A percentile compares a stretch with the other conserved stretches of the same genome.
phyloP scores from a whole-genome alignment of 2,329 filamentous ascomycete species.

The Trichoderma atroviride region DNA sequence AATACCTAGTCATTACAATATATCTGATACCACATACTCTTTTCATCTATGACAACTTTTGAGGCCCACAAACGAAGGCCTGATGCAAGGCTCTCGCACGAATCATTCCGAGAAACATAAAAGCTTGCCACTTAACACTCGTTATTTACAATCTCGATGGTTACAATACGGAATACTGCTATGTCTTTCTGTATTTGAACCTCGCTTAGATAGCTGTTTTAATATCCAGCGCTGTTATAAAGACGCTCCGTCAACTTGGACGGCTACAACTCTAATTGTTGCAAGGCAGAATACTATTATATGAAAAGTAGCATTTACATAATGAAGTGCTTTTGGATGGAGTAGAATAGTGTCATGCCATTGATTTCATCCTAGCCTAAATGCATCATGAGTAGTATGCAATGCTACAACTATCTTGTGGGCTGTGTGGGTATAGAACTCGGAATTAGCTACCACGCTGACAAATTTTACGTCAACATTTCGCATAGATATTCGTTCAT shows the following conservation, averaged over 20 bases:
- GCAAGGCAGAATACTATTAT: not conserved
- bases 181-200: too few relatives aligned
- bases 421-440: not conserved
- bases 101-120: too few relatives aligned
- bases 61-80: too few relatives aligned
- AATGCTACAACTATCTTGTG: not conserved
- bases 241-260: too few relatives aligned
- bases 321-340: not conserved
- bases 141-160: too few relatives aligned
- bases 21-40: not conserved
- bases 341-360: not conserved
- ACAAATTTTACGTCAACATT: not conserved
- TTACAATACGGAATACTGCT: too few relatives aligned
- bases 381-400: not conserved
- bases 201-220: too few relatives aligned
- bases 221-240: too few relatives aligned
- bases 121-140: too few relatives aligned
- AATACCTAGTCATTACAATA: not conserved
- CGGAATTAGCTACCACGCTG: slow-evolving; percentile 1
- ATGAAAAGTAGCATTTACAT: not conserved
- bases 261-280: too few relatives aligned
- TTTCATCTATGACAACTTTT: not conserved
- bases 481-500: not conserved
- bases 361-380: not conserved
- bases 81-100: not conserved